Evolutionary conservation across 1,284 basidiomycete species (phyloP).

Genomic region (Heliocybe sulcata): DNA sequence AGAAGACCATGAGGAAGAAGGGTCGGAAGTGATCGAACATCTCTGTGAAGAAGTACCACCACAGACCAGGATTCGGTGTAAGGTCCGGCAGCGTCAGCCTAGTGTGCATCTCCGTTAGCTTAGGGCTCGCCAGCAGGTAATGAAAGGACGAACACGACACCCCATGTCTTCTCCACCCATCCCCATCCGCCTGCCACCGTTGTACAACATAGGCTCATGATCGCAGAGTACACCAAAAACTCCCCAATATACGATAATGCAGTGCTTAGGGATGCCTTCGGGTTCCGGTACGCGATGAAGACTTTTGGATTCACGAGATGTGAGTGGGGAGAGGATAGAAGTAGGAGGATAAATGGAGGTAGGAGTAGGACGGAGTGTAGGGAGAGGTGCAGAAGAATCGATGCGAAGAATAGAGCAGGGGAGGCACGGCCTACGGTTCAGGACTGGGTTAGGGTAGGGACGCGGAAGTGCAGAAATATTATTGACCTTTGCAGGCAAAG

Average conservation of each 20-base stretch:
- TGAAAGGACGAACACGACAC: slow-evolving; percentile 56
- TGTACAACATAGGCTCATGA: slow-evolving; percentile 42
- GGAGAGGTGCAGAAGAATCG: slow-evolving; percentile 65
- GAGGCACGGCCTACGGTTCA: slow-evolving; percentile 40
- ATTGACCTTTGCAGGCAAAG: slow-evolving; percentile 63
- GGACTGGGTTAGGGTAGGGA: background rate
- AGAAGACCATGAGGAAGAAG: slow-evolving; percentile 96
- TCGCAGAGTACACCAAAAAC: slow-evolving; percentile 41
- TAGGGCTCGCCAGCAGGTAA: slow-evolving; percentile 32
- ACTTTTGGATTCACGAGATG: slow-evolving; percentile 54
- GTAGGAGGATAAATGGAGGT: slow-evolving; percentile 55
- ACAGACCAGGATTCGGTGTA: slow-evolving; percentile 90
- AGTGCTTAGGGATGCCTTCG: slow-evolving; percentile 5
- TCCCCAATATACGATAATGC: slow-evolving; percentile 33
- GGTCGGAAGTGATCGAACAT: slow-evolving; percentile 98
- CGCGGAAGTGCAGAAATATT: background rate
- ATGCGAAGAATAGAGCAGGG: slow-evolving; percentile 54
- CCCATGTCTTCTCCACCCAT: slow-evolving; percentile 79
- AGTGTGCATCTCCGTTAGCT: slow-evolving; percentile 19
- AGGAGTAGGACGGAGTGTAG: slow-evolving; percentile 19
- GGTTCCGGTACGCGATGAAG: slow-evolving; percentile 28
- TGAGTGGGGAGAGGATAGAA: slow-evolving; percentile 66
- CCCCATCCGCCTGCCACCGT: slow-evolving; percentile 48
- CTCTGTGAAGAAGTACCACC: slow-evolving; percentile 99
- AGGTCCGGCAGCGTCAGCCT: slow-evolving; percentile 64